These are phyloP conservation scores for Crithidia sp. DNA, from an alignment of 208 protist species.

Conservation along the genomic window DNA sequence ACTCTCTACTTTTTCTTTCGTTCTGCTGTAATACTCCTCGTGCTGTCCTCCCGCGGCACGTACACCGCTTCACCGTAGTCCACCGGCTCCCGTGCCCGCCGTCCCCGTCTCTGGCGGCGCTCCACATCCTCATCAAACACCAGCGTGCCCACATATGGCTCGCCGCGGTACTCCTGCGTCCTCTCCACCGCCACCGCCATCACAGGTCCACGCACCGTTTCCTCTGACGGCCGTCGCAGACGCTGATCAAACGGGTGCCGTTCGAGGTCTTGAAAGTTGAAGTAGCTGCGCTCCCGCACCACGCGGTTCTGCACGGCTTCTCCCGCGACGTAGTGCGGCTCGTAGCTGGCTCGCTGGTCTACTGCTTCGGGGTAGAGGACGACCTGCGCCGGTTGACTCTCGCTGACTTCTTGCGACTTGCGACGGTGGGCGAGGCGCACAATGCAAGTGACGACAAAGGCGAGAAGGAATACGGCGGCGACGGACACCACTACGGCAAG, in stretches of 20 bases:
- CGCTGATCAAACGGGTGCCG: neutral
- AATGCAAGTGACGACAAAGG: neutral
- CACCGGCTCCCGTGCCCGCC: neutral
- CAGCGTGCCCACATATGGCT: neutral
- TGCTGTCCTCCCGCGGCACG: neutral
- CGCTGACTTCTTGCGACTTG: neutral
- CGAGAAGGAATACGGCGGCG: too few relatives aligned
- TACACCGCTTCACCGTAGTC: constrained; percentile 8
- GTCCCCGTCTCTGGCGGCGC: neutral
- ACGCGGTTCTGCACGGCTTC: neutral
- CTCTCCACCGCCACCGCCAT: neutral
- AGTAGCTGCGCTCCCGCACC: neutral
- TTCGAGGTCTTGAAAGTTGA: neutral
- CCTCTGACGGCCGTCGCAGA: neutral
- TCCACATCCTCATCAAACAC: neutral
- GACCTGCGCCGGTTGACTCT: neutral
- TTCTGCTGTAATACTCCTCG: too few relatives aligned
- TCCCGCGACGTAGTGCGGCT: neutral
- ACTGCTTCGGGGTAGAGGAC: neutral
- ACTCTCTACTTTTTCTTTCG: too few relatives aligned
- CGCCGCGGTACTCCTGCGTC: neutral
- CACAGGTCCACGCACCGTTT: neutral
- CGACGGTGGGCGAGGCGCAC: neutral
- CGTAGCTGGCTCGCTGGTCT: neutral
- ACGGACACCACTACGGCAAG: too few relatives aligned